Evolutionary conservation across 1,284 basidiomycete species (phyloP).

Genomic region (Cerrena zonata): DNA sequence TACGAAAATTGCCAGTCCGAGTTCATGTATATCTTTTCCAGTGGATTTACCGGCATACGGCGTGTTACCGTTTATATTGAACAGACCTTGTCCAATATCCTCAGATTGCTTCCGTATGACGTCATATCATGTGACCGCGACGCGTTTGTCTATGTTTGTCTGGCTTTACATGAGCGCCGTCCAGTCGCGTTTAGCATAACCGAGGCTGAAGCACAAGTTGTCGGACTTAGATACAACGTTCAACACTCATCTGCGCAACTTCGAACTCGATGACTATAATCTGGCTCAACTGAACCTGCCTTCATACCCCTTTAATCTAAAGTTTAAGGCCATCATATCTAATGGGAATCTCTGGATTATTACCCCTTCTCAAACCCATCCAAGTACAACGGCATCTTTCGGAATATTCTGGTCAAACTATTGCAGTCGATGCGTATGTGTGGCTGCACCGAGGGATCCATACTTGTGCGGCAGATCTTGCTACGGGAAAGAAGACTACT

Average conservation of each 20-base stretch:
- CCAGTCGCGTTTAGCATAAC: neutral
- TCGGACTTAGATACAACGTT: neutral
- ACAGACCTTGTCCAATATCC: no score
- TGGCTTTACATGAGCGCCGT: neutral
- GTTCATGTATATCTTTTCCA: no score
- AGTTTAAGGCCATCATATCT: neutral
- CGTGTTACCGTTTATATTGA: no score
- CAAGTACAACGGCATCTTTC: conserved; percentile 74
- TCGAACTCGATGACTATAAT: neutral
- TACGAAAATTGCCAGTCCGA: no score
- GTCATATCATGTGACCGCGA: neutral
- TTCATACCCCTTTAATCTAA: neutral
- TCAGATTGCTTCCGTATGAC: no score
- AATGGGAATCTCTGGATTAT: conserved; percentile 93
- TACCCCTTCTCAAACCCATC: conserved; percentile 89
- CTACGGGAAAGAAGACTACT: conserved; percentile 75
- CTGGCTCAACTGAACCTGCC: neutral
- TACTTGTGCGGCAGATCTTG: conserved; percentile 86
- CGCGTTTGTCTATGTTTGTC: neutral
- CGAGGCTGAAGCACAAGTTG: neutral
- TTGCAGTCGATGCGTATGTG: conserved; percentile 87
- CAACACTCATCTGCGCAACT: neutral
- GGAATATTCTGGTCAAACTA: conserved; percentile 75
- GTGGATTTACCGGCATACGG: no score
- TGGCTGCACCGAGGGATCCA: conserved; percentile 97